A percentile compares a stretch with the other conserved stretches of the same genome.
Conservation (phyloP, 305 asterid genomes). For the Rubia occidens region DNA sequence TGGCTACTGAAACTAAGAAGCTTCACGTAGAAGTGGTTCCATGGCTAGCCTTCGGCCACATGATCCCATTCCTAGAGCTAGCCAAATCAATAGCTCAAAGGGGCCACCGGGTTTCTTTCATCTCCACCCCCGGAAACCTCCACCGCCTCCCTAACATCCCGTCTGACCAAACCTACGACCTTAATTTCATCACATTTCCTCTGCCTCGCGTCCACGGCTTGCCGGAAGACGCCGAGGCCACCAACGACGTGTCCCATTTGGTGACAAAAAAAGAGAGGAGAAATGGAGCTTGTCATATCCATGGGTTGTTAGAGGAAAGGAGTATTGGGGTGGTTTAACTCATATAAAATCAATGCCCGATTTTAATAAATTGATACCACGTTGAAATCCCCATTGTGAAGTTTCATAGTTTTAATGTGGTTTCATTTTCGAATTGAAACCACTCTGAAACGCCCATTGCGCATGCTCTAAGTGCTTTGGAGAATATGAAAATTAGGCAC, state of each 20-base stretch:
- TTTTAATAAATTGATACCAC: no score
- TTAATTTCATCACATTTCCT: constrained; percentile 25
- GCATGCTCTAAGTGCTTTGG: no score
- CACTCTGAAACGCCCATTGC: no score
- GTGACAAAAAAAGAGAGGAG: no score
- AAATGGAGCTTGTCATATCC: no score
- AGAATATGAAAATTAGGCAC: no score
- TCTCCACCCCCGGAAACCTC: constrained; percentile 42
- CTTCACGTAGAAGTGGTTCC: constrained; percentile 44
- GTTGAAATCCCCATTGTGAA: no score
- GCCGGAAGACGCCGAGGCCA: constrained; percentile 42
- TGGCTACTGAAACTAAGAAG: constrained; percentile 13
- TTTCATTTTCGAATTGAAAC: no score
- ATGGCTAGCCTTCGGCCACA: constrained; percentile 56
- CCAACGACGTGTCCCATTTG: constrained; percentile 22
- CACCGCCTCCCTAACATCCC: constrained; percentile 42
- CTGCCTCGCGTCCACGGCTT: constrained; percentile 18
- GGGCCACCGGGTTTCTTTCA: constrained; percentile 39
- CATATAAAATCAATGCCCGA: no score
- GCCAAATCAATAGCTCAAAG: constrained; percentile 36
- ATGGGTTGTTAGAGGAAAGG: no score
- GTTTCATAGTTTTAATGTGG: no score
- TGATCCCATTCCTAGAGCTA: constrained; percentile 39
- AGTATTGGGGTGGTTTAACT: no score
- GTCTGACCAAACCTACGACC: constrained; percentile 3